Base-by-base conservation (phyloP, 192 early-diverging fungal species). In the Gryganskiella cystojenkinii region DNA sequence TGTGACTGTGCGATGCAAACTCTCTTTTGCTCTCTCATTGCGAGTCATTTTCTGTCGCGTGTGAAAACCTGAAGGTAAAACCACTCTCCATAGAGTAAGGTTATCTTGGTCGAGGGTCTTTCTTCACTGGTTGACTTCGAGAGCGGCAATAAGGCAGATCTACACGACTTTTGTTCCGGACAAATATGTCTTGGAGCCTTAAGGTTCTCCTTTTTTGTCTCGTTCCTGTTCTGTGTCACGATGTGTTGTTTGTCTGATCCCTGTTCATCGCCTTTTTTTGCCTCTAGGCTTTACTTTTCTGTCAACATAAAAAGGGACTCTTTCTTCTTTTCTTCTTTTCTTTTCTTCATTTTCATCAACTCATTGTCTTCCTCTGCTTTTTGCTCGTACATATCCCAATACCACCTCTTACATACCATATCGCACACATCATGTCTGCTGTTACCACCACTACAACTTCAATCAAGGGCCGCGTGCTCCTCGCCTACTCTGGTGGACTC, bases 401-500 rank as follows among this genome's bases (percentile, higher is more conserved):
- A 45, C 14, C 52, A 45, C 64, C 64, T 56, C 64, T 56, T 27
- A 2, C 50, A 22, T 47, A 31, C 24, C 10, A 15, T 6, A 42
- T 17, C 35, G 1, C 11, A 70, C 30, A 46, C 35, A 76, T 15
- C 27, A 78, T 70, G 67, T 79, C 75, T 64, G 13, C 57, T 70
- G 68, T 74, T 62, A 85, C 86, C 67, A 79, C 57, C 67, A 69
- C 74, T 62, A 85, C 86, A 63, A 79, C 80, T 59, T 87, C 87
- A 62, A 80, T 87, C 82, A 94, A 95, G 84, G 93, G 91, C 63
- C 90, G 92, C 49, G 96, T 98, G 58, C 86, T 95, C 61, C 90
- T 98, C 33, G 97, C 97, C 63, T 98, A 98, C 86, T 96, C 95
- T 57, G 98, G 98, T 70, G 98, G 96, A 61, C 91, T 99, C 55